Evolutionary conservation across 768 basidiomycete genomes (phyloP).

Genomic region (Phylloporus arenicola): DNA sequence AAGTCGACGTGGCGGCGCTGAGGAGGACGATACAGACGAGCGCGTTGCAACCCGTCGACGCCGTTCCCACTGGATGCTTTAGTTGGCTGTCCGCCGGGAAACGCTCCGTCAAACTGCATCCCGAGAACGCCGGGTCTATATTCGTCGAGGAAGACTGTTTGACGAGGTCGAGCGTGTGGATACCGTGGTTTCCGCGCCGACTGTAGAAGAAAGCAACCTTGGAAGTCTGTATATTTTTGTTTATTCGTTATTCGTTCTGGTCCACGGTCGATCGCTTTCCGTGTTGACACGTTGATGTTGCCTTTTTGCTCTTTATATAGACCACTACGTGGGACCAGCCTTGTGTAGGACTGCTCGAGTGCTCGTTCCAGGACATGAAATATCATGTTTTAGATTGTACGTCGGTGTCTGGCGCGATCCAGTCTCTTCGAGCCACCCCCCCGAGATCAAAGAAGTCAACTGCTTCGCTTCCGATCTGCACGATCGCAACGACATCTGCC

Average conservation of each 20-base stretch:
- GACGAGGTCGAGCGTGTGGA: slow-evolving; percentile 15
- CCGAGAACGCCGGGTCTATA: not conserved
- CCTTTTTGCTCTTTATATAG: not conserved
- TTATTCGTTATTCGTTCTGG: slow-evolving; percentile 1
- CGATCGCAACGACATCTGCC: not conserved
- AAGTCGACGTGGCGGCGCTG: slow-evolving; percentile 5
- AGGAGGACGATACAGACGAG: slow-evolving; percentile 18
- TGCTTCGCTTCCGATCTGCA: not conserved
- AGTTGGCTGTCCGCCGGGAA: slow-evolving; percentile 10
- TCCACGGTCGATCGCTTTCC: not conserved
- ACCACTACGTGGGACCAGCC: not conserved
- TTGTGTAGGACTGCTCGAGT: not conserved
- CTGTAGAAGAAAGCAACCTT: not conserved
- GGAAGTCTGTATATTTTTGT: not conserved
- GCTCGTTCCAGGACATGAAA: not conserved
- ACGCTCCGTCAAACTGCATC: slow-evolving; percentile 4
- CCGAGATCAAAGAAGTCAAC: not conserved
- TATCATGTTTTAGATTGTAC: not conserved
- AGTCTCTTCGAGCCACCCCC: not conserved
- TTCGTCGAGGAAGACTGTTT: slow-evolving; percentile 13
- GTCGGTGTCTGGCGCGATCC: not conserved
- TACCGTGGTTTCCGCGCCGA: slow-evolving; percentile 3
- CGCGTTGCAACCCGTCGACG: slow-evolving; percentile 20
- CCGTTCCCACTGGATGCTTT: slow-evolving; percentile 17
- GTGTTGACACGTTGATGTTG: not conserved